phyloP scores from a whole-genome alignment of 2,329 filamentous ascomycete genomes.

The Fusarium sarcochroum region DNA sequence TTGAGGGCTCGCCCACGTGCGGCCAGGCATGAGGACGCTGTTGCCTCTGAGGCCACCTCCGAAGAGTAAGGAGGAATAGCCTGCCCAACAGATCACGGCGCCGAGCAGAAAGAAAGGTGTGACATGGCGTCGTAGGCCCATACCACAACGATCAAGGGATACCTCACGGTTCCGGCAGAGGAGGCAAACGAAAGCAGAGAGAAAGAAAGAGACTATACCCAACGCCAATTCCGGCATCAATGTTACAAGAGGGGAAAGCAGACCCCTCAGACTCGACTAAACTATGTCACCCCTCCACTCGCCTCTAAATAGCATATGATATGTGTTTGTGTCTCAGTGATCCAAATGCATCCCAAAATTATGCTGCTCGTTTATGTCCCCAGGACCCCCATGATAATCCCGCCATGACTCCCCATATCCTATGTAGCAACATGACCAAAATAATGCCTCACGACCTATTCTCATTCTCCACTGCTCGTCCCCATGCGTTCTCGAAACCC shows the following conservation, averaged over 20 bases:
- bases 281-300: constrained; percentile 14
- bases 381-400: constrained; percentile 15
- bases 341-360: constrained; percentile 35
- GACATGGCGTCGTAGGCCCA: not conserved
- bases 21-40: not conserved
- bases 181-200: constrained; percentile 8
- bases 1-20: not conserved
- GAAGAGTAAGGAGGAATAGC: not conserved
- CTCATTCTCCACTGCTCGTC: constrained; percentile 65
- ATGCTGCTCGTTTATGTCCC: constrained; percentile 31
- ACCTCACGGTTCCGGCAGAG: constrained; percentile 10
- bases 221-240: constrained; percentile 44
- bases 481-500: constrained; percentile 79
- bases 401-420: constrained; percentile 36
- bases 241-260: constrained; percentile 38
- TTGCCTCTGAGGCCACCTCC: not conserved
- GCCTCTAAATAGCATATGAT: constrained; percentile 31
- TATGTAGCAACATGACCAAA: constrained; percentile 29
- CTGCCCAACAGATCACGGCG: not conserved
- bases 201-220: constrained; percentile 39
- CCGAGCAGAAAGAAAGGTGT: not conserved
- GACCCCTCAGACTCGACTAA: constrained; percentile 23
- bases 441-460: constrained; percentile 42
- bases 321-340: constrained; percentile 35
- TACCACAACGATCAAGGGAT: not conserved